These are phyloP conservation scores for Protomyces pachydermus DNA, from an alignment of 1,139 yeast genomes.

Conservation along the genomic window DNA sequence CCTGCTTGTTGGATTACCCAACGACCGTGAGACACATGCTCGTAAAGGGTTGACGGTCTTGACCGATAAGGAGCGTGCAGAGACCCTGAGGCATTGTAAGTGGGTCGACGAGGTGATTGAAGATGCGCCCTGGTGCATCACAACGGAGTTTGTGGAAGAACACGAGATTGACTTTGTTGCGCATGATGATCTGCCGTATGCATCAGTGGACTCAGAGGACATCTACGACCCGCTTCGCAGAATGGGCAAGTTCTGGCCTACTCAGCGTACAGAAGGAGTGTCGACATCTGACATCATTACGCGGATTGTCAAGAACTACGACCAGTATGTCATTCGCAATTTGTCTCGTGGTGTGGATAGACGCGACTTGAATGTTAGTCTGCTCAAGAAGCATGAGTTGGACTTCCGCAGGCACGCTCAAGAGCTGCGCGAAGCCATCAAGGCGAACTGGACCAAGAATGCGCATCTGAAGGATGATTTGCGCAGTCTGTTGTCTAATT, in stretches of 20 bases:
- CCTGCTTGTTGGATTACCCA: conserved; percentile 86
- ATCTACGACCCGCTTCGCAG: conserved; percentile 88
- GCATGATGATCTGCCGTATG: conserved; percentile 95
- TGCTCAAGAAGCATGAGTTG: conserved; percentile 94
- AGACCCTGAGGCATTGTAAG: conserved; percentile 78
- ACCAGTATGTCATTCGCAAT: conserved; percentile 91
- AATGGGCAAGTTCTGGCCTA: conserved; percentile 82
- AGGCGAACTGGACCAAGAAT: conserved; percentile 27
- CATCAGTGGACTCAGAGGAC: conserved; percentile 70
- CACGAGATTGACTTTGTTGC: conserved; percentile 94
- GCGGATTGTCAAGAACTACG: conserved; percentile 89
- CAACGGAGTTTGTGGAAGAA: conserved; percentile 67
- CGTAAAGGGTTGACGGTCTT: conserved; percentile 90
- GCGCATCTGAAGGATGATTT: conserved; percentile 27
- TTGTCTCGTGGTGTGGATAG: conserved; percentile 97
- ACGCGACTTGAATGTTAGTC: conserved; percentile 89
- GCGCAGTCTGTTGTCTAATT: conserved; percentile 14
- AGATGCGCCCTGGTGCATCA: conserved; percentile 93
- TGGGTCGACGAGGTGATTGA: conserved; percentile 98
- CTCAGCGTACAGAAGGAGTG: conserved; percentile 94
- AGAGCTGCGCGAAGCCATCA: conserved; percentile 61
- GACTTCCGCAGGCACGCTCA: conserved; percentile 85
- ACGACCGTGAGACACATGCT: conserved; percentile 83
- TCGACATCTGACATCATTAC: conserved; percentile 95
- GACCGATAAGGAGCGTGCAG: conserved; percentile 80